Base-by-base conservation (phyloP, 371 early-diverging fungal genomes). In the Zychaea mexicana region DNA sequence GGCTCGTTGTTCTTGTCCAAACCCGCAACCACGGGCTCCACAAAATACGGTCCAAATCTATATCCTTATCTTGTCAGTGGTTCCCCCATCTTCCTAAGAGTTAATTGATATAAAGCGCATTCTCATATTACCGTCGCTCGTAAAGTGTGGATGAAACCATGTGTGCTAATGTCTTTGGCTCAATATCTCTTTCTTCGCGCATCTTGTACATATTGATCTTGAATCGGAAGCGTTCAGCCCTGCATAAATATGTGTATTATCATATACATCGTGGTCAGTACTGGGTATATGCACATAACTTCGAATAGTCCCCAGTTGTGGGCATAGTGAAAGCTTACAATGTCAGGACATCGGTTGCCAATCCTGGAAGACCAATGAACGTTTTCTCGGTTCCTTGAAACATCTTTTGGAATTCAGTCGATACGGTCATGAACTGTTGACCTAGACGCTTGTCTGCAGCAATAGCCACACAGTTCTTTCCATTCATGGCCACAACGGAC, bases 81-180 rank as follows among this genome's bases (percentile, higher is more conserved):
- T n/a, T n/a, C n/a, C n/a, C n/a, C n/a, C n/a, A n/a, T n/a, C n/a
- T n/a, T n/a, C n/a, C n/a, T n/a, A n/a, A n/a, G n/a, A n/a, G n/a
- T n/a, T n/a, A n/a, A n/a, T n/a, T n/a, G n/a, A n/a, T n/a, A n/a
- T n/a, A n/a, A n/a, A n/a, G n/a, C n/a, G n/a, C n/a, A 2, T 26
- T 27, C 4, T n/a, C 2, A 2, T 33, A 45, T 3, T 84, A 93
- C 94, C 96, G 77, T 79, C 86, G 93, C 74, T 96, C 96, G 76
- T 99, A 99, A 54, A 99, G 88, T 57, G 98, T 95, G 13, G 96
- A 96, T n/a, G 98, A 95, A 2, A 98, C 93, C 83, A 99, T 72
- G 74, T 95, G 90, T 17, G 96, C 90, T 68, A 99, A 89, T 47
- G 98, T 97, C 71, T 92, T 89, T 45, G 99, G 98, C 69, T 93